A percentile compares a stretch with the other conserved stretches of the same genome.
phyloP scores from a whole-genome alignment of 2,329 filamentous ascomycete genomes.

The Phialophora tarda region DNA sequence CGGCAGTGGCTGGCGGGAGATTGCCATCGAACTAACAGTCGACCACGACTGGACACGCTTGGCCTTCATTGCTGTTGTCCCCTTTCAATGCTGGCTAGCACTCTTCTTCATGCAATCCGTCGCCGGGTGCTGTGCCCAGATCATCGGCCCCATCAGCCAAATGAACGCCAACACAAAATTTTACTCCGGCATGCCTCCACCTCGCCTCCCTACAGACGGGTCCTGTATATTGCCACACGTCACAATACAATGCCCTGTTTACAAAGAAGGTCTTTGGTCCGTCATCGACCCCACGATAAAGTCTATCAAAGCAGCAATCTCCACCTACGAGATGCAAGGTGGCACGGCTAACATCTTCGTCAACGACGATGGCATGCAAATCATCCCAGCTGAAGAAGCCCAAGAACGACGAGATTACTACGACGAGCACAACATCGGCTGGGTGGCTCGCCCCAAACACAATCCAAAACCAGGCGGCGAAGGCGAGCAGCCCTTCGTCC shows the following conservation, averaged over 20 bases:
- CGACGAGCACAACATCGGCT: conserved; percentile 57
- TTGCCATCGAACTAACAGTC: conserved; percentile 61
- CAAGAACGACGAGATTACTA: conserved; percentile 56
- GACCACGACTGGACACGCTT: conserved; percentile 62
- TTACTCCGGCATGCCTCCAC: conserved; percentile 52
- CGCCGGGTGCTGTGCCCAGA: conserved; percentile 49
- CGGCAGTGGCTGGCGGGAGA: conserved; percentile 60
- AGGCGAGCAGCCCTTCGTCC: conserved; percentile 38
- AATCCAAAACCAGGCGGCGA: conserved; percentile 50
- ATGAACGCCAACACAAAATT: conserved; percentile 54
- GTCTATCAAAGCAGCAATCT: conserved; percentile 63
- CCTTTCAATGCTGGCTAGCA: conserved; percentile 65
- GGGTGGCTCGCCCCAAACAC: conserved; percentile 58
- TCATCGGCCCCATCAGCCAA: conserved; percentile 53
- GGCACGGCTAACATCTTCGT: conserved; percentile 48
- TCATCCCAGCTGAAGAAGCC: conserved; percentile 50
- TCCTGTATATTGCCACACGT: conserved; percentile 52
- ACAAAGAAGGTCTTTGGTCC: conserved; percentile 77
- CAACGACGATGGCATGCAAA: conserved; percentile 50
- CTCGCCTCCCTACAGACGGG: conserved; percentile 43
- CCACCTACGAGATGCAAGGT: conserved; percentile 62
- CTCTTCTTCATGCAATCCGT: conserved; percentile 57
- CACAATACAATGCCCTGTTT: conserved; percentile 85
- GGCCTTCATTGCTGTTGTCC: conserved; percentile 58
- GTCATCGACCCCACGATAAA: conserved; percentile 67